Percentiles rank a stretch among this genome's conserved stretches.
These are phyloP conservation scores for Trichoderma polysporum DNA, from an alignment of 2,329 filamentous ascomycete species.

Conservation along the genomic window DNA sequence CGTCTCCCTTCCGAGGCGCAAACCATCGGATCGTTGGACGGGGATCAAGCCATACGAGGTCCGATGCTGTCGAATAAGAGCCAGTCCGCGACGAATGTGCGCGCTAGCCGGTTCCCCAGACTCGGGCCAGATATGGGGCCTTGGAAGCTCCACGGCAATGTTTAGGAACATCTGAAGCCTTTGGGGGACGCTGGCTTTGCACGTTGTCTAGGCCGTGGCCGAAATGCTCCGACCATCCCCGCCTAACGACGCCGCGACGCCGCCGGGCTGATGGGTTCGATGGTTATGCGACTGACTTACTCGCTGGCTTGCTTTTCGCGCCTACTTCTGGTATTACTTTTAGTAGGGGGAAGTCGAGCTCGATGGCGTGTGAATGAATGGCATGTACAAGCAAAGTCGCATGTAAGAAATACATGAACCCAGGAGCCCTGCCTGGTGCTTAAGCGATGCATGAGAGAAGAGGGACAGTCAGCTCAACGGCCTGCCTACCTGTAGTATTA, in stretches of 20 bases:
- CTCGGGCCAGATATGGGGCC: slow-evolving; percentile 15
- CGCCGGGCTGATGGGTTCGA: background rate
- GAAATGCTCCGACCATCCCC: slow-evolving; percentile 26
- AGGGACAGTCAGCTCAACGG: slow-evolving; percentile 12
- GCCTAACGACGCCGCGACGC: background rate
- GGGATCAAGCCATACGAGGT: background rate
- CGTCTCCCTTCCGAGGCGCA: background rate
- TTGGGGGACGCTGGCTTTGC: slow-evolving; percentile 15
- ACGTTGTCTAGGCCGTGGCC: slow-evolving; percentile 30
- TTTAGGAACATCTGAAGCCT: background rate
- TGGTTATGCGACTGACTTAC: background rate
- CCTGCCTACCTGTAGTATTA: background rate
- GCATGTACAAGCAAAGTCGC: background rate
- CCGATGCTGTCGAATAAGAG: slow-evolving; percentile 20
- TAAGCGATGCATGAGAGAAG: slow-evolving; percentile 6
- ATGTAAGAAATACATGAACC: slow-evolving; percentile 19
- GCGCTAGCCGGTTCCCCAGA: slow-evolving; percentile 22
- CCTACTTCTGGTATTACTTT: too few relatives aligned
- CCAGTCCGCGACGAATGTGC: slow-evolving; percentile 19
- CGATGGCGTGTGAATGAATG: background rate
- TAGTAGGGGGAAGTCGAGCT: background rate
- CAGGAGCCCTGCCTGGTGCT: background rate
- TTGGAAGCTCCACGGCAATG: slow-evolving; percentile 7
- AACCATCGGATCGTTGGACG: background rate
- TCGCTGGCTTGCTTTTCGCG: background rate